phyloP scores from a whole-genome alignment of 768 basidiomycete species.

The Panaeolus papilionaceus region DNA sequence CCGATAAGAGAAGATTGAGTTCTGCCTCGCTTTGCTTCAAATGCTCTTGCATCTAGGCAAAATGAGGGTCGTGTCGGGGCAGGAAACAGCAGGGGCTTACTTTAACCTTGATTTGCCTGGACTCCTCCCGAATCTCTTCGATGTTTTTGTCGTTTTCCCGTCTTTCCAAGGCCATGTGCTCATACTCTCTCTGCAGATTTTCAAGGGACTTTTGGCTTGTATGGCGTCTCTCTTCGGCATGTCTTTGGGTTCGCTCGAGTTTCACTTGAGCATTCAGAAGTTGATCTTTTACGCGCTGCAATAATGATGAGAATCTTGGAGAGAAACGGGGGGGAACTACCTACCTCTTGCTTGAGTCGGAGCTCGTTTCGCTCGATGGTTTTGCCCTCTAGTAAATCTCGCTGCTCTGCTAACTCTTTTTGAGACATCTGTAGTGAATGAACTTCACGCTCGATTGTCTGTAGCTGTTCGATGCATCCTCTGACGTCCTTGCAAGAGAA shows the following conservation, averaged over 20 bases:
- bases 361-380: constrained; percentile 78
- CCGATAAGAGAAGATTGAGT: constrained; percentile 79
- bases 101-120: constrained; percentile 70
- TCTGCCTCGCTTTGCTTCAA: constrained; percentile 77
- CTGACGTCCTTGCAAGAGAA: constrained; percentile 64
- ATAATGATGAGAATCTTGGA: not conserved
- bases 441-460: constrained; percentile 73
- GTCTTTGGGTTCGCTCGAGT: constrained; percentile 77
- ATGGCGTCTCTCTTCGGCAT: constrained; percentile 79
- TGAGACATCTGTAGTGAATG: constrained; percentile 65
- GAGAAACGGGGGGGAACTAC: constrained; percentile 19
- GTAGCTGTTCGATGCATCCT: constrained; percentile 76
- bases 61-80: not conserved
- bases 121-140: constrained; percentile 76
- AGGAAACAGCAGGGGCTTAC: constrained; percentile 38
- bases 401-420: constrained; percentile 72
- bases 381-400: constrained; percentile 73
- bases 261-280: constrained; percentile 83
- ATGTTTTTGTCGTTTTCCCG: constrained; percentile 80
- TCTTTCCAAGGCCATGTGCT: constrained; percentile 77
- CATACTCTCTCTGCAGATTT: constrained; percentile 78
- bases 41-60: constrained; percentile 75
- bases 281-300: constrained; percentile 82
- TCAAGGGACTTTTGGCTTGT: constrained; percentile 79
- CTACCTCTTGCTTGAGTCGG: constrained; percentile 69